Evolutionary conservation across 2,329 filamentous ascomycete genomes (phyloP), one percentile per base, ranked within the genome.

Genomic region (Lecanicillium sp.): DNA sequence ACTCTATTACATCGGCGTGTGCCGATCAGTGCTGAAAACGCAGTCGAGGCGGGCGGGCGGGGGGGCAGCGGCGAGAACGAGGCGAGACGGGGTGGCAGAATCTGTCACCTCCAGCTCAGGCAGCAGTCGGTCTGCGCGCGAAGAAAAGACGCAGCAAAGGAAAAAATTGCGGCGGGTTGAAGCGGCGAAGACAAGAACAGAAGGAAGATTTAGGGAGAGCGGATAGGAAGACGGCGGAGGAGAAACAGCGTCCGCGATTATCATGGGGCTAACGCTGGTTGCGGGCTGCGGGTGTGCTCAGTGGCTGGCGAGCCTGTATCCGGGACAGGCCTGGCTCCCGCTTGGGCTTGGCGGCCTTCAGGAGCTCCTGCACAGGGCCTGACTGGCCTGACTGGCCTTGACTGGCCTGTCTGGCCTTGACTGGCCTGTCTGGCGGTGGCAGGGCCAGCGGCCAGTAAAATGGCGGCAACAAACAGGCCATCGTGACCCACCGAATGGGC

Each of bases 1-100:
- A 23, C 29, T 42, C 29, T 42, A 36, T 48, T 30, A 48, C 45
- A 48, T 48, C 45, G 45, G 45, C 45, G 29, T 30, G 32, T 26
- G 45, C 45, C 45, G 45, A 48, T 37, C 32, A 38, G 33, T 15
- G 38, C 20, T 38, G 20, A 24, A 29, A 17, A 38, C 15, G 38
- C 14, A 37, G 21, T 23, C 23, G 29, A 14, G 15, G 17, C 21
- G 12, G n/a, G 30, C 21, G 23, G 19, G 11, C n/a, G 14, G 5
- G 19, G 21, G 35, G 35, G 20, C 19, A 33, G 27, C 36, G 24
- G 32, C 26, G 17, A 15, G 15, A n/a, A n/a, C n/a, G n/a, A n/a
- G n/a, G n/a, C n/a, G n/a, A n/a, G n/a, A n/a, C n/a, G n/a, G 21
- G n/a, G 2, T 11, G 26, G 14, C 19, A 27, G 29, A 33, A 40